These are phyloP conservation scores for Hypomontagnella submonticulosa DNA, from an alignment of 495 filamentous ascomycete species.

Conservation along the genomic window DNA sequence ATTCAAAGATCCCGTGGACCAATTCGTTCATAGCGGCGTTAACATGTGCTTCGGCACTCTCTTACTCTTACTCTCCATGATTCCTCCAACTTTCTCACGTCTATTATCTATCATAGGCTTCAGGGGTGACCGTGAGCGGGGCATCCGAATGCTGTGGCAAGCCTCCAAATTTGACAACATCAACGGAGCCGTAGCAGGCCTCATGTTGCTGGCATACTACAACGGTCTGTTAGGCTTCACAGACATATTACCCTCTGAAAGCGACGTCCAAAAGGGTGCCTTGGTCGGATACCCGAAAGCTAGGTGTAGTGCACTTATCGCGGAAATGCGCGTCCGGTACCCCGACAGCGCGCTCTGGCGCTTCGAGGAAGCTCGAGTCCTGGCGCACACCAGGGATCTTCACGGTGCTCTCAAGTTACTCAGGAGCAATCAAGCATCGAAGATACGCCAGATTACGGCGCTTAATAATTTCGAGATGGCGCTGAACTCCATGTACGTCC, in stretches of 20 bases:
- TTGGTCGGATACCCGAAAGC: slow-evolving; percentile 75
- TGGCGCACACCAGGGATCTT: slow-evolving; percentile 72
- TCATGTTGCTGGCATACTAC: slow-evolving; percentile 86
- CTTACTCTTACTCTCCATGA: slow-evolving; percentile 84
- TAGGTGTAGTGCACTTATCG: slow-evolving; percentile 73
- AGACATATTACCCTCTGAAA: slow-evolving; percentile 80
- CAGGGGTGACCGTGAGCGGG: slow-evolving; percentile 86
- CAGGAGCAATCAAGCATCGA: slow-evolving; percentile 65
- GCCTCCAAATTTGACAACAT: slow-evolving; percentile 87
- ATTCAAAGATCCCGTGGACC: slow-evolving; percentile 77
- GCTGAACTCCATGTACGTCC: slow-evolving; percentile 80
- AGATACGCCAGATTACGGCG: slow-evolving; percentile 85
- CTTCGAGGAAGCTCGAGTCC: slow-evolving; percentile 87
- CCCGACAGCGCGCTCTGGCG: slow-evolving; percentile 88
- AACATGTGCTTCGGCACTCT: slow-evolving; percentile 91
- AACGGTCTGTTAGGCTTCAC: slow-evolving; percentile 85
- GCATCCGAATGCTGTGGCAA: slow-evolving; percentile 90
- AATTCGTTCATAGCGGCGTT: slow-evolving; percentile 87
- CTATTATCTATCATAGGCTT: slow-evolving; percentile 92
- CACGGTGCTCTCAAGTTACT: slow-evolving; percentile 75
- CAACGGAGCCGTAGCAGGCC: slow-evolving; percentile 87
- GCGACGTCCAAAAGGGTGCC: slow-evolving; percentile 61
- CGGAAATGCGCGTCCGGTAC: slow-evolving; percentile 79
- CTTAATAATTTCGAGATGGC: slow-evolving; percentile 86
- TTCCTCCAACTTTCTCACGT: slow-evolving; percentile 87